A percentile compares a stretch with the other conserved stretches of the same genome.
Conservation (phyloP, 495 filamentous ascomycete genomes). For the Podospora fimiseda region DNA sequence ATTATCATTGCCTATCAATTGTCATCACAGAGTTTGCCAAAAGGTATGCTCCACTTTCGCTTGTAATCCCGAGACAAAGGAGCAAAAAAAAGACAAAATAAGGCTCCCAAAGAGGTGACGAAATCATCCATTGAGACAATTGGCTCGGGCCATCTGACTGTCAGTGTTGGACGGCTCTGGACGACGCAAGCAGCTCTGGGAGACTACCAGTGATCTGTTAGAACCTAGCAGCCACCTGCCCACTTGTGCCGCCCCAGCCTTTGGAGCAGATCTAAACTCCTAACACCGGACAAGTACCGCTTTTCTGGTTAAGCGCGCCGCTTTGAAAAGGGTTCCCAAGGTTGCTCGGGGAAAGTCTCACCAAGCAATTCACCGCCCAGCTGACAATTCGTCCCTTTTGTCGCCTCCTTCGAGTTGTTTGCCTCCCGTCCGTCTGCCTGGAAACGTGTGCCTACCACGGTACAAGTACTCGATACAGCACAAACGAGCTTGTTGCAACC, state of each 20-base stretch:
- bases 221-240: conserved; percentile 6
- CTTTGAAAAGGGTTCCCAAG: too few relatives aligned
- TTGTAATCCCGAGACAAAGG: too few relatives aligned
- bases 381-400: conserved; percentile 2
- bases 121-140: conserved; percentile 9
- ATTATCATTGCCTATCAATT: neutral
- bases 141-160: conserved; percentile 5
- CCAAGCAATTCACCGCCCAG: conserved; percentile 2
- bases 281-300: conserved; percentile 17
- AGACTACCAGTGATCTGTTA: conserved; percentile 13
- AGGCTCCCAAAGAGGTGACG: neutral
- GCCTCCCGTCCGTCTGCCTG: conserved; percentile 24
- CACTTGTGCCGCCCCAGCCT: conserved; percentile 2
- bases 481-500: neutral
- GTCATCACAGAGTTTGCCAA: too few relatives aligned
- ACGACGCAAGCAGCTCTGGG: conserved; percentile 1
- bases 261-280: neutral
- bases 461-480: conserved; percentile 25
- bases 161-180: neutral
- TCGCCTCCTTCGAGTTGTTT: conserved; percentile 5
- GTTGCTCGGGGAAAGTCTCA: conserved; percentile 9
- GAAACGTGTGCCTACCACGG: conserved; percentile 15
- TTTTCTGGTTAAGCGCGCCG: conserved; percentile 20
- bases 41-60: too few relatives aligned
- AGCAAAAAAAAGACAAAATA: conserved; percentile 2